These are phyloP conservation scores for Waltergamsia citrina DNA, from an alignment of 2,329 filamentous ascomycete genomes.

Conservation along the genomic window DNA sequence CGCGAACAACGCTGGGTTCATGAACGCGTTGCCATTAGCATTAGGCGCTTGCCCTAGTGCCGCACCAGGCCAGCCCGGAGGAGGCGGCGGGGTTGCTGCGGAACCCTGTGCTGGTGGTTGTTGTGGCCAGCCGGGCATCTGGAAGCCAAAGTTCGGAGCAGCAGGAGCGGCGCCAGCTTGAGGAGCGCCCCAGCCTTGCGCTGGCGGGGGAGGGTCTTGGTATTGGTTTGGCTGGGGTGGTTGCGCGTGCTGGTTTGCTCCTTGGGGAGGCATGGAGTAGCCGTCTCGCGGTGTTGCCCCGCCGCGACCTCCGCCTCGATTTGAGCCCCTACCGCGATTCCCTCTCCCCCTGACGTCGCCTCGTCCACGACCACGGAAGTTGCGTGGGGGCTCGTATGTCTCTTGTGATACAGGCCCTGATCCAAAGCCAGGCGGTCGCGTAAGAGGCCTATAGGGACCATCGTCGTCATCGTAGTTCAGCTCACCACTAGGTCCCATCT, in stretches of 20 bases:
- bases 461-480: constrained; percentile 61
- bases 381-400: constrained; percentile 25
- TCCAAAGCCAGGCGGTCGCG: constrained; percentile 56
- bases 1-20: constrained; percentile 50
- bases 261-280: constrained; percentile 28
- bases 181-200: constrained; percentile 8
- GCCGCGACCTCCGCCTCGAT: constrained; percentile 29
- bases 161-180: constrained; percentile 8
- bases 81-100: constrained; percentile 28
- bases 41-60: constrained; percentile 19
- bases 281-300: constrained; percentile 24
- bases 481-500: constrained; percentile 16
- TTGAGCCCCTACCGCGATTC: constrained; percentile 24
- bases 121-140: constrained; percentile 32
- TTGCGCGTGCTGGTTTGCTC: constrained; percentile 9
- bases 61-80: constrained; percentile 23
- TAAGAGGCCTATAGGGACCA: constrained; percentile 62
- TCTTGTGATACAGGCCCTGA: constrained; percentile 33
- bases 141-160: constrained; percentile 28
- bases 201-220: constrained; percentile 10
- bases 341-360: constrained; percentile 27
- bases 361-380: constrained; percentile 32
- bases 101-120: constrained; percentile 17
- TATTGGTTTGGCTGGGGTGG: constrained; percentile 23
- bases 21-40: constrained; percentile 18